Conservation (phyloP, 306 rosid species). For the Prunus davidiana region DNA sequence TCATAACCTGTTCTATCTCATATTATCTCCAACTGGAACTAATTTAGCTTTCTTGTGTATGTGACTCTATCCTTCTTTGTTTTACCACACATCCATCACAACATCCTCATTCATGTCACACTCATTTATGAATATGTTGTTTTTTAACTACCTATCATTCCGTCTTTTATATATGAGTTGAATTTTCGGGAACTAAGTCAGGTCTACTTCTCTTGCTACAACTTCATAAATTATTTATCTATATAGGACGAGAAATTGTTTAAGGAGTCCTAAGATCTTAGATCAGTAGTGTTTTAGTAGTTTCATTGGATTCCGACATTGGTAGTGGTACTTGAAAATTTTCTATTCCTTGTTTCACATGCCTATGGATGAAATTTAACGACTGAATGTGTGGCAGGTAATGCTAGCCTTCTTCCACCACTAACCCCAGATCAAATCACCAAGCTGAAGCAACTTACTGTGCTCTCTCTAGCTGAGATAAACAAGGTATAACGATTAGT, state of each 20-base stretch:
- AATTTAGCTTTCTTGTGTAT: neutral
- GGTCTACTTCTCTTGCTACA: neutral
- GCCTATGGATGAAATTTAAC: neutral
- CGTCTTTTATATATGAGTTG: neutral
- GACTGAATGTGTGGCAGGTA: constrained; percentile 8
- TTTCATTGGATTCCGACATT: neutral
- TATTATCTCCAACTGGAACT: neutral
- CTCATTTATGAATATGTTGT: neutral
- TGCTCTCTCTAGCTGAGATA: constrained; percentile 19
- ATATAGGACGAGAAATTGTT: neutral
- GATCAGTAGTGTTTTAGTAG: neutral
- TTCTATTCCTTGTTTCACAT: neutral
- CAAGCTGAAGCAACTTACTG: constrained; percentile 27
- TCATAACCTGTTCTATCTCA: neutral
- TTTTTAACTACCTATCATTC: neutral
- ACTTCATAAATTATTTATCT: neutral
- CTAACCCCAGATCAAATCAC: constrained; percentile 15
- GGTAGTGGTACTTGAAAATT: neutral
- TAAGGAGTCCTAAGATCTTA: neutral
- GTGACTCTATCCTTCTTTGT: neutral
- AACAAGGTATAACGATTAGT: constrained; percentile 9
- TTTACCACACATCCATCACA: neutral
- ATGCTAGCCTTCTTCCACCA: constrained; percentile 17
- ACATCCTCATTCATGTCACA: neutral
- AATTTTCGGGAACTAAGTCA: neutral